These are phyloP conservation scores for Populus hybrid DNA, from an alignment of 441 rosid genomes.

Conservation along the genomic window DNA sequence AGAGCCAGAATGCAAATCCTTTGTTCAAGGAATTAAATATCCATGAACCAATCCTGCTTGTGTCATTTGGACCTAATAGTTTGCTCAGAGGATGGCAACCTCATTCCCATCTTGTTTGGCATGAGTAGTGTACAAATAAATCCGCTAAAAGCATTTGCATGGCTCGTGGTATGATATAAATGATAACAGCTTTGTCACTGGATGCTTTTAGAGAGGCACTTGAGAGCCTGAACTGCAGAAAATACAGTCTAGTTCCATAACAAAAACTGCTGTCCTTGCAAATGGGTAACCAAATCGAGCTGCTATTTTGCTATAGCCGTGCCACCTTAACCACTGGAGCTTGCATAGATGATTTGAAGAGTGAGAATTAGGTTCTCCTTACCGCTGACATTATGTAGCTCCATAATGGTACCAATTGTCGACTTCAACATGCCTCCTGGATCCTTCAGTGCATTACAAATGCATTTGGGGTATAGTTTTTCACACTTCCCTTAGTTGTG, in stretches of 20 bases:
- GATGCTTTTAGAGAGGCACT: not conserved
- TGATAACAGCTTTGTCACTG: not conserved
- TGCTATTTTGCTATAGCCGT: not conserved
- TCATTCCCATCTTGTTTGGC: not conserved
- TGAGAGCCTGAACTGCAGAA: not conserved
- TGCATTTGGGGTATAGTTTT: not conserved
- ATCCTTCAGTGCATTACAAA: not conserved
- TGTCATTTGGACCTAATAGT: not conserved
- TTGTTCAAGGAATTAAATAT: not conserved
- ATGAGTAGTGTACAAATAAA: not conserved
- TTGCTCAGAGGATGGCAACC: not conserved
- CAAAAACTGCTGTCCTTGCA: not conserved
- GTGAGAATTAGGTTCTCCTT: not conserved
- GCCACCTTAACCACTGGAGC: not conserved
- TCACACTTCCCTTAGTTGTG: not conserved
- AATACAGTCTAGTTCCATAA: not conserved
- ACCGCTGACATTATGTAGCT: not conserved
- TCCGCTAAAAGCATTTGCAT: not conserved
- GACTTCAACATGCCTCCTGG: not conserved
- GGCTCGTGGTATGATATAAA: not conserved
- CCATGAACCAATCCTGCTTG: not conserved
- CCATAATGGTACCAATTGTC: not conserved
- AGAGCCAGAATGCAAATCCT: not conserved
- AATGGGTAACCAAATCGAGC: not conserved
- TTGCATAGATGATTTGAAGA: not conserved